phyloP scores from a whole-genome alignment of 192 early-diverging fungal genomes.

The Mycoemilia scoparia region DNA sequence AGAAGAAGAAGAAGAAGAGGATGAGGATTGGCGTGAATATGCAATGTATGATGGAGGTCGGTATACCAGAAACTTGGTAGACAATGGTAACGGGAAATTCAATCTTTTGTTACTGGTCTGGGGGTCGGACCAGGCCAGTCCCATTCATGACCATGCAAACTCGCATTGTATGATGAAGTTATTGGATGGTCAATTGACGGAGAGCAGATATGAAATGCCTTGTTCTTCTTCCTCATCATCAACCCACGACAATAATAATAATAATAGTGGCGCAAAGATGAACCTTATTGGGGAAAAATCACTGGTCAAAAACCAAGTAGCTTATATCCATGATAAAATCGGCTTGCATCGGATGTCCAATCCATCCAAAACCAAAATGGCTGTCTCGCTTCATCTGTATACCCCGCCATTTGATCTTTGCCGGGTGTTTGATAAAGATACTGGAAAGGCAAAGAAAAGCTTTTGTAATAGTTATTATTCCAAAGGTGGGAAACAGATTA shows the following conservation, averaged over 20 bases:
- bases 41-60: constrained; percentile 48
- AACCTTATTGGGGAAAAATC: constrained; percentile 22
- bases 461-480: no score
- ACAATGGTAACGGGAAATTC: constrained; percentile 81
- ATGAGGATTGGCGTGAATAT: constrained; percentile 57
- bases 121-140: constrained; percentile 50
- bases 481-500: no score
- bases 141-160: constrained; percentile 80
- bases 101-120: constrained; percentile 83
- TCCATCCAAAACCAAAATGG: constrained; percentile 28
- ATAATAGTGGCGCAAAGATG: constrained; percentile 8
- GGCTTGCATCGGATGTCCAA: constrained; percentile 73
- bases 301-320: constrained; percentile 40
- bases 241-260: no score
- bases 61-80: constrained; percentile 79
- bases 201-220: constrained; percentile 66
- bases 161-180: constrained; percentile 89
- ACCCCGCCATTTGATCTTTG: constrained; percentile 71
- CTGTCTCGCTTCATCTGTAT: constrained; percentile 81
- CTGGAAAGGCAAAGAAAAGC: no score
- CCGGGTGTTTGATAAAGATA: constrained; percentile 64
- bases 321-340: constrained; percentile 82
- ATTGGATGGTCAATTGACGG: constrained; percentile 58
- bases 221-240: no score
- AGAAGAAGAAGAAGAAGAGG: no score